Evolutionary conservation across 176 grass and related monocot species (phyloP), one percentile per base, ranked within the genome.

Genomic region (Aegilops speltoides): DNA sequence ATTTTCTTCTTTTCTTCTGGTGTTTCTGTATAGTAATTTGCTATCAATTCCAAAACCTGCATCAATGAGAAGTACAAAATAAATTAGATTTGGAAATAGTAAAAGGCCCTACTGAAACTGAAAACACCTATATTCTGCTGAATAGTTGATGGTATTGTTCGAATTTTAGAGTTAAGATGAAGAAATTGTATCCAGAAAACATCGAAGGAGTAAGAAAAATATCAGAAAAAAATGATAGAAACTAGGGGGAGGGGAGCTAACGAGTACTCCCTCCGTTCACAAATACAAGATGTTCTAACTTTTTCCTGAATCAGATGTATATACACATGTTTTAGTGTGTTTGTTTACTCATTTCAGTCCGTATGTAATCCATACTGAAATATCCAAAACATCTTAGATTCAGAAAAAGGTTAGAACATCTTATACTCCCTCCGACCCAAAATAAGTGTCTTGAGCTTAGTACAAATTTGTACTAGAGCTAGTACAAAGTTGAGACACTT

Each of bases 21-120:
- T 65, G 87, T 85, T 88, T 84, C 67, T 41, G 76, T 64, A 86
- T 98, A 98, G 76, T 92, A 91, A 60, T 78, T 94, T 83, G 88
- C 86, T 86, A 98, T 72, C 64, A 94, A 76, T 46, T 95, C 90
- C 84, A 98, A 79, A 74, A 94, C 91, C 96, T 98, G 88, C 84
- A 79, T 87, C 82, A 78, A 36, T 52, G 45, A 68, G 7, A 84
- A 81, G 60, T 77, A 23, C 37, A 66, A 80, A 77, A 78, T 9
- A 73, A 60, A 68, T 77, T 68, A 76, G n/a, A 76, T 80, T 37
- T 56, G 76, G 29, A 80, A 83, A 80, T 54, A 45, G 24, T 31
- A 64, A 73, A 59, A 59, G 15, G 40, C 20, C 56, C 76, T 40
- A 48, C 11, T 33, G 31, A 72, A 32, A 65, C 15, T 33, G 40